Base-by-base conservation (phyloP, 2,329 filamentous ascomycete genomes). In the Catunica adiposa region DNA sequence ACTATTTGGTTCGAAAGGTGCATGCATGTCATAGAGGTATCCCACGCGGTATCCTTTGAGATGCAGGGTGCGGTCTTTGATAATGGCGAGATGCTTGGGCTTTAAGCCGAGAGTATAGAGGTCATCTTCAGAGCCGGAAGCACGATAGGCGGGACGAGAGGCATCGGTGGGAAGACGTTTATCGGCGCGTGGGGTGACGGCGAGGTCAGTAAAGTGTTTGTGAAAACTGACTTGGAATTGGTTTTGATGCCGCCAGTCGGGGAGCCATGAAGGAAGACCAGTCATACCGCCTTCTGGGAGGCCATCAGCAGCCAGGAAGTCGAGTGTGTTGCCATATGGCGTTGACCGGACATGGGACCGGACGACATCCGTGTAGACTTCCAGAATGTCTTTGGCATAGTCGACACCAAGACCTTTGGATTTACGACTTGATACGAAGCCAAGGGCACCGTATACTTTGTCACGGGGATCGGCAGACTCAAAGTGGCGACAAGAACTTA, bases 391-490 rank as follows among this genome's bases (percentile, higher is more conserved):
- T 47, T 62, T 62, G 40, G 54, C 26, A 59, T 64, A 63, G 56
- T 64, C 62, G 3, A 59, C 56, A 5, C 50, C 23, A 23, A 64
- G 53, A 1, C 62, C 62, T 3, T 63, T 60, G 20, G 61, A 53
- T 23, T 60, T 59, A 40, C 61, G 61, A 17, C 61, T 56, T 37
- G 60, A 61, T 51, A 63, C 61, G 26, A 64, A 59, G 1, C 62
- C 61, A 1, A 64, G 59, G 8, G 62, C 58, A 25, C 62, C 62
- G 56, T 63, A 64, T 9, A 64, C 60, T 40, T 63, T 64, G 55
- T 64, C 62, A 20, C 60, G 56, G n/a, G 62, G 59, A 50, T 63
- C 62, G 11, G 58, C 58, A 7, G 61, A 58, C 22, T 60, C 60
- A 26, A 58, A 58, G 37, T 59, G 57, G 1, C 60, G 56, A 44